phyloP scores from a whole-genome alignment of 139 green algal species.

The Chlorella vulgaris region DNA sequence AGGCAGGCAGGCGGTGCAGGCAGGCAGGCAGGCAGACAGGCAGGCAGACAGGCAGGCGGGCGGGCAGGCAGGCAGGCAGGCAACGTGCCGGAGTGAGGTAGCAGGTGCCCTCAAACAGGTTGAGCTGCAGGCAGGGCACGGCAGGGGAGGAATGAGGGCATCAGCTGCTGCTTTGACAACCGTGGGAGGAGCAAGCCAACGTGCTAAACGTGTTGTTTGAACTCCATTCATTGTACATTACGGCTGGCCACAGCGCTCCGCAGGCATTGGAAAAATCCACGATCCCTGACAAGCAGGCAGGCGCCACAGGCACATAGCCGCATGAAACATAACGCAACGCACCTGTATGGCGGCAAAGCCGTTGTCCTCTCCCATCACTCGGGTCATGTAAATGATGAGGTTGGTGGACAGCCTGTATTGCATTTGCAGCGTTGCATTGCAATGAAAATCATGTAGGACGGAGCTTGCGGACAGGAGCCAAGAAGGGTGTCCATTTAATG shows the following conservation, averaged over 20 bases:
- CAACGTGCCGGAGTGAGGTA: constrained; percentile 89
- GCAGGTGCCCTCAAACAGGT: constrained; percentile 91
- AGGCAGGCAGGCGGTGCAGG: no score
- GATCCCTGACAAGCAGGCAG: no score
- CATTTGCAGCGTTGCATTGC: neutral
- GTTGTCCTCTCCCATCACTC: constrained; percentile 78
- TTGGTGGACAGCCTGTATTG: constrained; percentile 82
- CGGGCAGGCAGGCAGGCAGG: no score
- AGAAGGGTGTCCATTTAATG: no score
- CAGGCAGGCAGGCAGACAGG: no score
- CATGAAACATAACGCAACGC: neutral
- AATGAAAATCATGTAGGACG: no score
- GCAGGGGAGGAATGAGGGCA: neutral
- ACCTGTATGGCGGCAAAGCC: constrained; percentile 75
- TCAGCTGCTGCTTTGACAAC: neutral
- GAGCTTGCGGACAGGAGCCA: no score
- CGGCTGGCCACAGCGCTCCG: no score
- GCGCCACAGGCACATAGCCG: neutral
- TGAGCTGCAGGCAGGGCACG: constrained; percentile 62
- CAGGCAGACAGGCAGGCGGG: no score
- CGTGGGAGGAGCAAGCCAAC: neutral
- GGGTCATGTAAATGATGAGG: constrained; percentile 89
- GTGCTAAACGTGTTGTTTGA: no score
- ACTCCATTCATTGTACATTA: no score
- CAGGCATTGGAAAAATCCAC: no score